Base-by-base conservation (phyloP, 2,329 filamentous ascomycete genomes). In the Pseudogymnoascus sp. region DNA sequence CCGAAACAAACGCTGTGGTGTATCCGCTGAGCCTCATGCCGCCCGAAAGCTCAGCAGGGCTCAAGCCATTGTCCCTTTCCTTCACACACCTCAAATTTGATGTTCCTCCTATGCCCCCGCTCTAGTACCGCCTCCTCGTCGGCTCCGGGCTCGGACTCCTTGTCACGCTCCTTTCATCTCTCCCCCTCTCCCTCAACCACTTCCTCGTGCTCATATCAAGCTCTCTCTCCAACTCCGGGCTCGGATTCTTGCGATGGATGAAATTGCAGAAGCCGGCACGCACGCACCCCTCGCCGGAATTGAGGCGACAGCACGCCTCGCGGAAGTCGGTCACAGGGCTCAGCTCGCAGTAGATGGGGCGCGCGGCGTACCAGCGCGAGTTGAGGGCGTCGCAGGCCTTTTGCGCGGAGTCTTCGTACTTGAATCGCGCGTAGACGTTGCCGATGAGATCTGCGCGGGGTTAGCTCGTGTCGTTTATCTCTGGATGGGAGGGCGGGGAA, bases 351-450 rank as follows among this genome's bases (percentile, higher is more conserved):
- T 99, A 99, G 76, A 99, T 96, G 65, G 94, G 94, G 60, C 94
- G 83, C 18, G 90, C 94, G 64, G 94, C 93, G 78, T 99, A 99
- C 94, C 94, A 99, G 70, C 94, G 87, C 62, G 83, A 87, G 77
- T 97, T 99, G 69, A 97, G 84, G 64, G 88, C 88, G 77, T 97
- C 94, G 81, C 93, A 97, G 64, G 94, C 94, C 66, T 86, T 84
- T 75, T 97, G 92, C 59, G 94, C 92, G 60, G 87, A 88, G 75
- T 99, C 94, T 82, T 99, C 94, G 82, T 97, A 99, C 78, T 99
- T 99, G 88, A 97, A 99, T 68, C 94, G 91, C 59, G 94, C 94
- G 79, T 99, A 99, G 71, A 99, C 94, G 77, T 99, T 99, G 72
- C 94, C 94, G 73, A 99, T 97, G 60, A 99, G 82, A 77, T 99